Evolutionary conservation across 2,329 filamentous ascomycete genomes (phyloP), one percentile per base, ranked within the genome.

Genomic region (Phialocephala sp.): DNA sequence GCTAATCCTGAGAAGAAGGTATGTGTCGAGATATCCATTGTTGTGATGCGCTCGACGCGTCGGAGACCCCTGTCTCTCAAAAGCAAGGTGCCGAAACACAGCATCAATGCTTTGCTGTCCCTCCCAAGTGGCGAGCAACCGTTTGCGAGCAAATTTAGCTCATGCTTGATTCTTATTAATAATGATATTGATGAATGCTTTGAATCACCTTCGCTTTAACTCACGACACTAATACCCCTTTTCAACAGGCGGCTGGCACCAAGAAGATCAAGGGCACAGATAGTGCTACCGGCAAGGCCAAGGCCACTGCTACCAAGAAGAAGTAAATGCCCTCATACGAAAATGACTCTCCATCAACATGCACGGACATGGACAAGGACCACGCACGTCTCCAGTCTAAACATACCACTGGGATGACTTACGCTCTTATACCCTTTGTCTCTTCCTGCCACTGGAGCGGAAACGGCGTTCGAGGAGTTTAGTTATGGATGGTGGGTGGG

Each of bases 1-100:
- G 65, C 61, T 27, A 79, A 78, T 59, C 75, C 77, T n/a, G 76
- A 69, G 59, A 79, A 79, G 72, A 79, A 79, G 74, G 77, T 73
- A 70, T 41, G 70, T 68, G 59, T 36, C 56, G 43, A 43, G 59
- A n/a, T 32, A 20, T 60, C 27, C 47, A 65, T 69, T 72, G 67
- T 72, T 72, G 57, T 72, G 58, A 67, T 69, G 12, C 35, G 27
- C 27, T 68, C 58, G 65, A 72, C 71, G 72, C 72, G 72, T 71
- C 65, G 24, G 62, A 20, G 9, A 69, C 66, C 71, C 68, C 66
- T 72, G 67, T 70, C 41, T 69, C 41, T 59, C 59, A 63, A 62
- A 66, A 62, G 15, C 50, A 63, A 59, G 18, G 43, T 66, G 32
- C 62, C 63, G 50, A 62, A 68, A 64, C 58, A 64, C 52, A n/a